phyloP scores from a whole-genome alignment of 1,284 basidiomycete species.

The Omphalotus olearius region DNA sequence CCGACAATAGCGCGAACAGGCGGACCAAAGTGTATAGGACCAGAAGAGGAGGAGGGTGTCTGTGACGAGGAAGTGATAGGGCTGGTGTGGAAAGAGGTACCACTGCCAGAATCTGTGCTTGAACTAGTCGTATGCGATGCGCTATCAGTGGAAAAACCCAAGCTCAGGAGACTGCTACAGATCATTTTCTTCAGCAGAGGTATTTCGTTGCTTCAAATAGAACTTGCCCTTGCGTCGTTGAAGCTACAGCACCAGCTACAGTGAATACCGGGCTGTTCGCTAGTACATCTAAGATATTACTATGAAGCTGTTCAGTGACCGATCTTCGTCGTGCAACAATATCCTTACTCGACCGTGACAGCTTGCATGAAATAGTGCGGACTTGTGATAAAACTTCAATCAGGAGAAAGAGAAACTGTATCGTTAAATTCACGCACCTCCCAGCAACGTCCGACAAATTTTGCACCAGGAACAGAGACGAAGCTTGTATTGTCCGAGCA shows the following conservation, averaged over 20 bases:
- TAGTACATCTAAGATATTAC: background rate
- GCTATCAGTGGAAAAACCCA: no score
- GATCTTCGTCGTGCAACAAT: background rate
- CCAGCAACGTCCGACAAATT: background rate
- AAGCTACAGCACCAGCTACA: background rate
- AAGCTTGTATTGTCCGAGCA: background rate
- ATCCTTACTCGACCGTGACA: background rate
- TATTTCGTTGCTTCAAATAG: background rate
- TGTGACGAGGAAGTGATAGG: background rate
- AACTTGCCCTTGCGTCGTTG: background rate
- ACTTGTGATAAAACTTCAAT: background rate
- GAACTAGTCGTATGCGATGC: background rate
- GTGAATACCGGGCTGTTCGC: background rate
- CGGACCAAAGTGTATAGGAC: background rate
- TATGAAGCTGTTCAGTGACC: background rate
- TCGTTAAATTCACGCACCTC: background rate
- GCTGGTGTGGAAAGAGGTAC: background rate
- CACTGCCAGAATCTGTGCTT: background rate
- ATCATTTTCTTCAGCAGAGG: no score
- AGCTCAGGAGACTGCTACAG: no score
- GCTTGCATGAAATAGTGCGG: background rate
- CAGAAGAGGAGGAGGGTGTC: background rate
- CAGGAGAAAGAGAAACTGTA: background rate
- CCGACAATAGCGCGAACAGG: constrained; percentile 60
- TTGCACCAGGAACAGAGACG: background rate